Evolutionary conservation across 345 rosid species (phyloP), one percentile per base, ranked within the genome.

Genomic region (Euphorbia peplus): DNA sequence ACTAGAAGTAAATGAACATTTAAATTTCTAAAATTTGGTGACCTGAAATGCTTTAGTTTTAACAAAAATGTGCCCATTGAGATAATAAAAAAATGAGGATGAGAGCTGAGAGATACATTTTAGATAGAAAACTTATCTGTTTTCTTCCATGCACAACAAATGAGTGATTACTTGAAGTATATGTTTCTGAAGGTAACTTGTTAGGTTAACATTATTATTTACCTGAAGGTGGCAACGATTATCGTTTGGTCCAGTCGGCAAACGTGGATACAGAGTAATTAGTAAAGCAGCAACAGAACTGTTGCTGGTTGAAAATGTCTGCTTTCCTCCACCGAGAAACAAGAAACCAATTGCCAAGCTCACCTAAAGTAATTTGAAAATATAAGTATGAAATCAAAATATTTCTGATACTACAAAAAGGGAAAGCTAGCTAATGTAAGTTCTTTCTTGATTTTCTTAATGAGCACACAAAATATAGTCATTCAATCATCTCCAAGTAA

Each of bases 181-280:
- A 19, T 60, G 52, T 30, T 47, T 32, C 30, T 55, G 46, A 67
- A 60, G 7, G 9, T 55, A 18, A 28, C 62, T 50, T 4, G 18
- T 28, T 55, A 64, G 18, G 4, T 56, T 22, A 59, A 55, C 46
- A 58, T 55, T 66, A 51, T 62, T 51, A 64, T 42, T 61, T 83
- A 89, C 99, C 99, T 91, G 99, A 72, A 95, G 97, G 81, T 95
- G 99, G 87, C 97, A 95, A 48, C 97, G 96, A 58, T 95, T 95
- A 79, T 95, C 99, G 80, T 93, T 89, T 74, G 98, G 95, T 76
- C 97, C 97, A 63, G 95, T 80, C 60, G 98, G 98, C 73, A 93
- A 83, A 57, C 95, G 88, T 60, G 98, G 98, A 69, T 93, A 93
- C 61, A 91, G 91, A 44, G 95, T 82, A 78, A 93, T 87, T 55